A percentile compares a stretch with the other conserved stretches of the same genome.
Conservation (phyloP, 805 yeast genomes). For the Myxozyma monticola region DNA sequence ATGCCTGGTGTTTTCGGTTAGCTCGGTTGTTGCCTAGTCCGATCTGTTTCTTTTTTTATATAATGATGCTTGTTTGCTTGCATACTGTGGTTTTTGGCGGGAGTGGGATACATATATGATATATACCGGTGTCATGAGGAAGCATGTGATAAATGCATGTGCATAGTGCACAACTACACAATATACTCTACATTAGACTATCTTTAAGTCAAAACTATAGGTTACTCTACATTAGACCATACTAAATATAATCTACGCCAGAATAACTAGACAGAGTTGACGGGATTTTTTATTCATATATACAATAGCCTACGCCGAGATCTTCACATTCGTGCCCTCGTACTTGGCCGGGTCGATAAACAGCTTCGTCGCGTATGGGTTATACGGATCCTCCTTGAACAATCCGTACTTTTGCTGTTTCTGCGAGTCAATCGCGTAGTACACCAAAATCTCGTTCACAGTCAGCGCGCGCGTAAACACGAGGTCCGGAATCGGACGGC, state of each 20-base stretch:
- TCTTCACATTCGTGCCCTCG: conserved; percentile 26
- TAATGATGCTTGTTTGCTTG: neutral
- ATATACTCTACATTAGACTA: too few species aligned
- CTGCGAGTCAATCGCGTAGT: conserved; percentile 13
- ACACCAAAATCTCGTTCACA: conserved; percentile 11
- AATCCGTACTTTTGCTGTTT: conserved; percentile 16
- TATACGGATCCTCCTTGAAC: conserved; percentile 22
- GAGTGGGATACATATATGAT: too few species aligned
- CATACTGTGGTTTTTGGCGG: too few species aligned
- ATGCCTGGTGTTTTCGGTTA: conserved; percentile 1
- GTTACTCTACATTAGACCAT: too few species aligned
- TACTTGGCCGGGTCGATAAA: conserved; percentile 18
- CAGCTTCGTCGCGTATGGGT: conserved; percentile 20
- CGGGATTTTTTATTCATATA: too few species aligned
- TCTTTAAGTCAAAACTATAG: too few species aligned
- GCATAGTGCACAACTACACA: too few species aligned
- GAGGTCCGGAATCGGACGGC: conserved; percentile 23
- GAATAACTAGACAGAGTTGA: too few species aligned
- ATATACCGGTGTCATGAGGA: too few species aligned
- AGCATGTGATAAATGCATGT: too few species aligned
- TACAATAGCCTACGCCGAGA: neutral
- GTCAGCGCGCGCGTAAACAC: conserved; percentile 10
- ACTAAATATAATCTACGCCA: too few species aligned
- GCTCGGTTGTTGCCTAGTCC: too few species aligned
- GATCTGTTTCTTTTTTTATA: neutral